A percentile compares a stretch with the other conserved stretches of the same genome.
These are phyloP conservation scores for Xanthoconium purpureum DNA, from an alignment of 768 basidiomycete genomes.

Conservation along the genomic window DNA sequence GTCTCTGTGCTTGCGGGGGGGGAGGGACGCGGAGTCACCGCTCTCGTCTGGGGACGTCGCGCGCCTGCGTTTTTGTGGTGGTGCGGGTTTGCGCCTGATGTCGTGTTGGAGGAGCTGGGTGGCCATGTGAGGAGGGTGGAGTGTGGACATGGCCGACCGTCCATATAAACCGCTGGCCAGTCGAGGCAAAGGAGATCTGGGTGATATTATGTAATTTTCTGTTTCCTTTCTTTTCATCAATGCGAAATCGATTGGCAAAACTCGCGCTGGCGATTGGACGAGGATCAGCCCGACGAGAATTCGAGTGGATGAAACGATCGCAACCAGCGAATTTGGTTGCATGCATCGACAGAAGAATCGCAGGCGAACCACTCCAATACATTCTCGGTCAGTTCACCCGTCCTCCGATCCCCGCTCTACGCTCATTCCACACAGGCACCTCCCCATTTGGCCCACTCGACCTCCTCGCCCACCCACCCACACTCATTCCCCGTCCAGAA, in stretches of 20 bases:
- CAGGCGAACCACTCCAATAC: constrained; percentile 85
- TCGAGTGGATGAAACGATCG: constrained; percentile 46
- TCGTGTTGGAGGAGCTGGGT: background rate
- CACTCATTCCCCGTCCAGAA: constrained; percentile 92
- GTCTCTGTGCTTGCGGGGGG: constrained; percentile 57
- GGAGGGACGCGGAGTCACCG: constrained; percentile 43
- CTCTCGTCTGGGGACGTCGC: constrained; percentile 57
- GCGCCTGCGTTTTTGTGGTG: constrained; percentile 57
- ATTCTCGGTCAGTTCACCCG: constrained; percentile 72
- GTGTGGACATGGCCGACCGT: constrained; percentile 1
- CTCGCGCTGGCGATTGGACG: constrained; percentile 36
- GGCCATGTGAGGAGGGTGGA: background rate
- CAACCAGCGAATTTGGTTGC: constrained; percentile 2
- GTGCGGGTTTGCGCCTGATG: constrained; percentile 38
- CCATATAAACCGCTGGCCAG: constrained; percentile 10
- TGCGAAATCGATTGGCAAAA: constrained; percentile 19
- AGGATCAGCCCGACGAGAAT: constrained; percentile 38
- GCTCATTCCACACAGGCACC: constrained; percentile 41
- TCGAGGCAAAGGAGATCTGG: constrained; percentile 12
- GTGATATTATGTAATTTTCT: constrained; percentile 14
- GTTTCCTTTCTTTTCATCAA: background rate
- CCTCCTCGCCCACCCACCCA: constrained; percentile 70
- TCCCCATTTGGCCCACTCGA: constrained; percentile 86
- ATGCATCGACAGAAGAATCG: constrained; percentile 57
- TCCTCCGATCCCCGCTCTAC: background rate